Percentiles rank a stretch among this genome's conserved stretches.
phyloP scores from a whole-genome alignment of 805 yeast genomes.

The Zygoascus tannicola region DNA sequence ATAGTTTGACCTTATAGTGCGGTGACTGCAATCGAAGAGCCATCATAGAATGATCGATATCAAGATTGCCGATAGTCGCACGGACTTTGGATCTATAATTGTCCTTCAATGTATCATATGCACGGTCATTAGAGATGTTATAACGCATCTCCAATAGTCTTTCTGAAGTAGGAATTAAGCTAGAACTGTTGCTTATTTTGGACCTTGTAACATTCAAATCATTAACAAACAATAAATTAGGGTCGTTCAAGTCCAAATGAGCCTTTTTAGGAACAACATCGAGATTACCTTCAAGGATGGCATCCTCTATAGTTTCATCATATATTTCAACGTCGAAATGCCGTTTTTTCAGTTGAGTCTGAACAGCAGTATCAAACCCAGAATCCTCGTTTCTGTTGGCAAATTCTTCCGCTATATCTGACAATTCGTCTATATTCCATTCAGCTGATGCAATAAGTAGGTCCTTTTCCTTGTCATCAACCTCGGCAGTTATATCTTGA shows the following conservation, averaged over 20 bases:
- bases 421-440: constrained; percentile 51
- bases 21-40: constrained; percentile 85
- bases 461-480: constrained; percentile 20
- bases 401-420: constrained; percentile 1
- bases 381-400: not conserved
- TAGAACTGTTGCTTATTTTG: not conserved
- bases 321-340: constrained; percentile 7
- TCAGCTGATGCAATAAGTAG: constrained; percentile 57
- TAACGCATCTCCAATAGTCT: constrained; percentile 50
- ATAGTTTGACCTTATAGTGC: constrained; percentile 68
- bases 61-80: constrained; percentile 82
- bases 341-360: not conserved
- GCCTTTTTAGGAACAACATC: constrained; percentile 18
- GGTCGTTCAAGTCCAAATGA: constrained; percentile 79
- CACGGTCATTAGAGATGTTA: constrained; percentile 80
- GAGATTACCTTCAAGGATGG: constrained; percentile 62
- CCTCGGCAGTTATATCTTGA: not conserved
- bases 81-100: constrained; percentile 88
- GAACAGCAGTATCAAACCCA: not conserved
- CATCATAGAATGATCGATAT: constrained; percentile 85
- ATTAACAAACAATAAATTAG: constrained; percentile 59
- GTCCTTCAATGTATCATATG: constrained; percentile 71
- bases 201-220: constrained; percentile 19
- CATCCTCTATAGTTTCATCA: constrained; percentile 41
- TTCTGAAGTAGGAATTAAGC: constrained; percentile 42